These are phyloP conservation scores for Blumeria hordei DNA, from an alignment of 2,329 filamentous ascomycete species.

Conservation along the genomic window DNA sequence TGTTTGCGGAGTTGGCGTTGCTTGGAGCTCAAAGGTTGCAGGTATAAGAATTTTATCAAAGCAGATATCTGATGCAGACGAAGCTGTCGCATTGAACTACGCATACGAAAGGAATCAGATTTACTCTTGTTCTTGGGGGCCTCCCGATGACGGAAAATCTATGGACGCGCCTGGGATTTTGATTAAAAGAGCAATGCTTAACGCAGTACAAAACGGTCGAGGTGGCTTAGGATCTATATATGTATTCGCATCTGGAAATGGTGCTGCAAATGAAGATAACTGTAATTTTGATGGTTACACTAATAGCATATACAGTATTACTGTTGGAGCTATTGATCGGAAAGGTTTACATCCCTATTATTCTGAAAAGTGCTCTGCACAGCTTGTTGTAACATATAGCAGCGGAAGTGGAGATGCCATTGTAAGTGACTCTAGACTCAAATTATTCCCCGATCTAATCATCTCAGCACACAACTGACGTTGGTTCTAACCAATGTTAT, in stretches of 20 bases:
- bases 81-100: slow-evolving; percentile 82
- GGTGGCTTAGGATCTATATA: slow-evolving; percentile 70
- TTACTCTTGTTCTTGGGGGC: slow-evolving; percentile 97
- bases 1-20: slow-evolving; percentile 85
- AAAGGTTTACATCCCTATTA: slow-evolving; percentile 82
- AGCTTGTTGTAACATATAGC: slow-evolving; percentile 89
- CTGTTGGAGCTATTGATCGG: slow-evolving; percentile 76
- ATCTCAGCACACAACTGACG: slow-evolving; percentile 66
- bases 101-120: slow-evolving; percentile 81
- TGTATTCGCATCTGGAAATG: slow-evolving; percentile 92
- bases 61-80: slow-evolving; percentile 73
- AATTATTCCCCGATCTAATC: background rate
- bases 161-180: slow-evolving; percentile 88
- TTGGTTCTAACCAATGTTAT: slow-evolving; percentile 61
- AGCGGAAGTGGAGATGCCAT: slow-evolving; percentile 76
- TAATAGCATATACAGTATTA: slow-evolving; percentile 97
- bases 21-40: slow-evolving; percentile 74
- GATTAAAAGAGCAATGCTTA: slow-evolving; percentile 75
- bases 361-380: slow-evolving; percentile 85
- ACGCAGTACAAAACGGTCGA: slow-evolving; percentile 73
- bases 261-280: slow-evolving; percentile 68
- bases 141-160: slow-evolving; percentile 71
- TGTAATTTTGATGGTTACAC: slow-evolving; percentile 99
- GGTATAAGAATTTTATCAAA: slow-evolving; percentile 85
- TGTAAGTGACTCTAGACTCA: slow-evolving; percentile 19